Percentiles rank a stretch among this genome's conserved stretches.
Conservation (phyloP, 352 stramenopile genomes). For the Pythium dissimile region DNA sequence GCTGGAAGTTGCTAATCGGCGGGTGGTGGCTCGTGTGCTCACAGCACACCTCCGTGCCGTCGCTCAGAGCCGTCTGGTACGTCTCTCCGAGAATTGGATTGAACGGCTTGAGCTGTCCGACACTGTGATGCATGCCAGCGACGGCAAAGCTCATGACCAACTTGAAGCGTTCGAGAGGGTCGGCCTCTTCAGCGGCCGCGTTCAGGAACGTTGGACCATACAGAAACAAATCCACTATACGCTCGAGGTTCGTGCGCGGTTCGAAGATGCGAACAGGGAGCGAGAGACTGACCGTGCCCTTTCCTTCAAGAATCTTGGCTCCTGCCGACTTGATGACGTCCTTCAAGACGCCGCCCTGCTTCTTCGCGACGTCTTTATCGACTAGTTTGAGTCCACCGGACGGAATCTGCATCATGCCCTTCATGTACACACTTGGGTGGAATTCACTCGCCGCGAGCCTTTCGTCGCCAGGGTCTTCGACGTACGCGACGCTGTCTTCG, state of each 20-base stretch:
- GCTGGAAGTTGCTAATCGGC: slow-evolving; percentile 82
- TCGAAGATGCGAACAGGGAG: slow-evolving; percentile 86
- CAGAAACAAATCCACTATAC: slow-evolving; percentile 75
- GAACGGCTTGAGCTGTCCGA: slow-evolving; percentile 83
- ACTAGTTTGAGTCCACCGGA: slow-evolving; percentile 76
- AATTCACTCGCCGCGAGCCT: slow-evolving; percentile 32
- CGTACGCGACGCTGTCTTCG: slow-evolving; percentile 30
- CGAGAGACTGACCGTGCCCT: slow-evolving; percentile 66
- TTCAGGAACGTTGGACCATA: slow-evolving; percentile 79
- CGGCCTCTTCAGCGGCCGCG: slow-evolving; percentile 46
- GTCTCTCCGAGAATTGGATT: slow-evolving; percentile 85
- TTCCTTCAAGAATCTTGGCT: slow-evolving; percentile 35
- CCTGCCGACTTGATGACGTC: slow-evolving; percentile 74
- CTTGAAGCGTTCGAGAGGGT: slow-evolving; percentile 77
- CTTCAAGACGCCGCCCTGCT: slow-evolving; percentile 81
- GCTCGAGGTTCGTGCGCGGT: slow-evolving; percentile 76
- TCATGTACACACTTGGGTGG: slow-evolving; percentile 79
- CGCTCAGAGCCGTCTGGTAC: slow-evolving; percentile 66
- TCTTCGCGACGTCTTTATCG: slow-evolving; percentile 84
- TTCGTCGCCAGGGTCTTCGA: slow-evolving; percentile 21
- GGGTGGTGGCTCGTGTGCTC: slow-evolving; percentile 86
- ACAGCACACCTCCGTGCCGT: slow-evolving; percentile 75
- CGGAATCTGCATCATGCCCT: slow-evolving; percentile 68
- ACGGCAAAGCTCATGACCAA: slow-evolving; percentile 77
- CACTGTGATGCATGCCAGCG: slow-evolving; percentile 72